These are phyloP conservation scores for Lepidopterella palustris DNA, from an alignment of 495 filamentous ascomycete species.

Conservation along the genomic window DNA sequence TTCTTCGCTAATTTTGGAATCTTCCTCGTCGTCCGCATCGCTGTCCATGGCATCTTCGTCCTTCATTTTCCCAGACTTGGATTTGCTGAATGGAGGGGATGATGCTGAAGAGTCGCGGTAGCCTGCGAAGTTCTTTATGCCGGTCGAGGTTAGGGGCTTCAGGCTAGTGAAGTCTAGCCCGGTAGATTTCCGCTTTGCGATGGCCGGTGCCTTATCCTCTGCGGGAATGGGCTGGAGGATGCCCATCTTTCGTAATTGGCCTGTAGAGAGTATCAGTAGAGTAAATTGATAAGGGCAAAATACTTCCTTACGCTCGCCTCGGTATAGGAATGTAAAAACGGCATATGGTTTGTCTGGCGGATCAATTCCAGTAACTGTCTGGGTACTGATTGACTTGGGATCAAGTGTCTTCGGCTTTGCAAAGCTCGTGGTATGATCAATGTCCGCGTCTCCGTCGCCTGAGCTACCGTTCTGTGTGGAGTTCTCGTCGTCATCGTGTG, in stretches of 20 bases:
- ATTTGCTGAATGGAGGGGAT: conserved; percentile 45
- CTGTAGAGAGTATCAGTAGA: conserved; percentile 40
- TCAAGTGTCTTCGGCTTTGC: conserved; percentile 96
- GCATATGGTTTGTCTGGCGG: conserved; percentile 92
- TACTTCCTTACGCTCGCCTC: conserved; percentile 77
- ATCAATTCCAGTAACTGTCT: conserved; percentile 98
- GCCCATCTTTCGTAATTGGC: conserved; percentile 91
- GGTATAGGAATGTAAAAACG: conserved; percentile 95
- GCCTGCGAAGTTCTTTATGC: conserved; percentile 80
- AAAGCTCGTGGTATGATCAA: conserved; percentile 98
- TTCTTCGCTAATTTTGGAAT: conserved; percentile 47
- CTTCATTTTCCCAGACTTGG: conserved; percentile 46
- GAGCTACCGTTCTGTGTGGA: conserved; percentile 30
- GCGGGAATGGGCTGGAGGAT: conserved; percentile 60
- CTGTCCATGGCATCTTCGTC: conserved; percentile 70
- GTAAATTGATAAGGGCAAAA: neutral
- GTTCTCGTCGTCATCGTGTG: conserved; percentile 83
- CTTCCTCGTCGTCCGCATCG: conserved; percentile 51
- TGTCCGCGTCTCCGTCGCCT: conserved; percentile 54
- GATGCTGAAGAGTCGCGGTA: conserved; percentile 68
- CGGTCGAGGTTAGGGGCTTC: conserved; percentile 66
- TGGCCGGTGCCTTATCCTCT: conserved; percentile 48
- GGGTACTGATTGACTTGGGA: conserved; percentile 93
- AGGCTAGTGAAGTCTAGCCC: conserved; percentile 78
- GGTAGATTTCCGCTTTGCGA: conserved; percentile 64